A percentile compares a stretch with the other conserved stretches of the same genome.
Conservation (phyloP, 2,329 filamentous ascomycete species). For the Tolypocladium sp. region DNA sequence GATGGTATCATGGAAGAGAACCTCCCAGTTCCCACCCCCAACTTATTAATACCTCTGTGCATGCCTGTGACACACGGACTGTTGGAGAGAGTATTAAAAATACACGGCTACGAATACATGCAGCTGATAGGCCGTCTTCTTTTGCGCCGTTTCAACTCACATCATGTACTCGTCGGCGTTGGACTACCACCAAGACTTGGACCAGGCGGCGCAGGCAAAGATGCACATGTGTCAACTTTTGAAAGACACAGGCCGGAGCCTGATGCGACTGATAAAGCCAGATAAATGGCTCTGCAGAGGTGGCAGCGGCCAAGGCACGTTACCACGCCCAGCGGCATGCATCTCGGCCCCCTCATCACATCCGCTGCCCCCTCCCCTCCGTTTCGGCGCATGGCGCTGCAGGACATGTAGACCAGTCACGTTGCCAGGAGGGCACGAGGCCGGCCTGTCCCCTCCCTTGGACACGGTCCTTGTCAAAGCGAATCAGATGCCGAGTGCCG, state of each 20-base stretch:
- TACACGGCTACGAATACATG: neutral
- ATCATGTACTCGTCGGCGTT: neutral
- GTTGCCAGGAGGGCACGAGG: constrained; percentile 1
- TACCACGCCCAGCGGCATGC: neutral
- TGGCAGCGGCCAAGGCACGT: neutral
- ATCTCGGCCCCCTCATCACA: neutral
- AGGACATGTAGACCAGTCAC: constrained; percentile 1
- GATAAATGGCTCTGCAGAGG: neutral
- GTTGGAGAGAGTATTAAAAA: neutral
- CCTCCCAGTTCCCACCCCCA: neutral
- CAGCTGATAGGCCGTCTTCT: neutral
- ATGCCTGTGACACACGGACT: neutral
- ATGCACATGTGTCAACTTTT: neutral
- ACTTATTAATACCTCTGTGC: neutral
- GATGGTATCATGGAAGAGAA: neutral
- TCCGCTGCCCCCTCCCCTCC: neutral
- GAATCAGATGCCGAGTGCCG: neutral
- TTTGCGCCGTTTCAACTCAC: neutral
- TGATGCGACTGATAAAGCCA: neutral
- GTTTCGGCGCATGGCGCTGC: neutral
- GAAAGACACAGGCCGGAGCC: neutral
- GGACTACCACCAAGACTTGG: neutral
- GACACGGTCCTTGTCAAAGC: neutral
- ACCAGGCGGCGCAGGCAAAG: neutral
- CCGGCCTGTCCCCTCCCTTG: neutral